Evolutionary conservation across 2,329 filamentous ascomycete species (phyloP).

Genomic region (Penicillium nordicum): DNA sequence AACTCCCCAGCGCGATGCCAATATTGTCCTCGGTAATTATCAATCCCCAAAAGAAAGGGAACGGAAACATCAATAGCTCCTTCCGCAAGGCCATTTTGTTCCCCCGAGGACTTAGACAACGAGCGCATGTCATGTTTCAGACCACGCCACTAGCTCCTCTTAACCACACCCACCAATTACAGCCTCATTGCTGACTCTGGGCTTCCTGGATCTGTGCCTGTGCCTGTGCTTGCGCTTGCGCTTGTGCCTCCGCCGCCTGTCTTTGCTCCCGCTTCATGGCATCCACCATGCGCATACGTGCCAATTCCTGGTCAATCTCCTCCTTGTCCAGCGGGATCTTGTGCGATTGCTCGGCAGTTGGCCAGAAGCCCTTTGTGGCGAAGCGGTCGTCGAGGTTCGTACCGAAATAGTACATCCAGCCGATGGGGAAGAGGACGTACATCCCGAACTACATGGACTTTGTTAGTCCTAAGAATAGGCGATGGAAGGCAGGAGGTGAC

Average conservation of each 20-base stretch:
- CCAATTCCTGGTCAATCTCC: conserved; percentile 72
- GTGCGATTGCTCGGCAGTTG: conserved; percentile 58
- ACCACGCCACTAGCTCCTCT: not conserved
- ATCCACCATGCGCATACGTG: conserved; percentile 59
- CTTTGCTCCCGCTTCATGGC: conserved; percentile 48
- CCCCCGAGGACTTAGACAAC: not conserved
- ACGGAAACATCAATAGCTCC: not conserved
- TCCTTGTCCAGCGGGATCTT: conserved; percentile 53
- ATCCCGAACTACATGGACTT: conserved; percentile 73
- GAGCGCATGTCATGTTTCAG: not conserved
- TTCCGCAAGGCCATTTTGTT: not conserved
- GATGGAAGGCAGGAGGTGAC: too few relatives aligned
- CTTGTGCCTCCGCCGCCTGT: conserved; percentile 31
- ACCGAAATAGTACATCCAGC: conserved; percentile 99
- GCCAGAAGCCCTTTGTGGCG: conserved; percentile 89
- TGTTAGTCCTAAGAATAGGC: not conserved
- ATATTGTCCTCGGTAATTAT: not conserved
- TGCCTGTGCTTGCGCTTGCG: conserved; percentile 14
- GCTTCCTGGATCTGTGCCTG: conserved; percentile 15
- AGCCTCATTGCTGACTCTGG: conserved; percentile 20
- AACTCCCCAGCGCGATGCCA: conserved; percentile 11
- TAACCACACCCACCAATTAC: not conserved
- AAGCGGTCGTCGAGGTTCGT: conserved; percentile 95
- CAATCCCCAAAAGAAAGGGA: not conserved
- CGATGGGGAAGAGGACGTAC: conserved; percentile 98